These are phyloP conservation scores for Acacia concinna DNA, from an alignment of 331 rosid species.

Conservation along the genomic window DNA sequence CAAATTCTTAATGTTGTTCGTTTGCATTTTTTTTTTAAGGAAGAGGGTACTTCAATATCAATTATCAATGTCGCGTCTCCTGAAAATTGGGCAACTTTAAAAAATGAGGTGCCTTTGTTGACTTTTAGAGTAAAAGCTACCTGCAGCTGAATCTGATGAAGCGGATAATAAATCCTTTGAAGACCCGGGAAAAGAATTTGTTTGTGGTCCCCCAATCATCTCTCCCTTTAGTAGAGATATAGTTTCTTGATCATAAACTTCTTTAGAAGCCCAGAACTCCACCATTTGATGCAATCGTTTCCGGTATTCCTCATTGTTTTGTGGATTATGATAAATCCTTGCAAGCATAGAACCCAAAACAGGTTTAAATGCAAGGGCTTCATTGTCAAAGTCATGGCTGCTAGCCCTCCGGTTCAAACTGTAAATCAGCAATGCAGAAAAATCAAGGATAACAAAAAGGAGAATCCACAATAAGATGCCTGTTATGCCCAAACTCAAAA, in stretches of 20 bases:
- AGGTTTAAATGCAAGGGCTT: conserved; percentile 80
- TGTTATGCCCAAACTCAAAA: not conserved
- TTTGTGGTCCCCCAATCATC: conserved; percentile 73
- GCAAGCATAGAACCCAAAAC: conserved; percentile 92
- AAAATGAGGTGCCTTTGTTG: not conserved
- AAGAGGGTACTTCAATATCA: conserved; percentile 14
- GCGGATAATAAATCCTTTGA: conserved; percentile 56
- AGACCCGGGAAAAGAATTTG: conserved; percentile 60
- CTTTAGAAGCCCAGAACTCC: conserved; percentile 92
- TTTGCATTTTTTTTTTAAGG: not conserved
- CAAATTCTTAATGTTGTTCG: not conserved
- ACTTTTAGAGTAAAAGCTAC: conserved; percentile 40
- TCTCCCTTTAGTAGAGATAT: conserved; percentile 69
- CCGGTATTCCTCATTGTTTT: conserved; percentile 80
- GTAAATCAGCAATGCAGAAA: conserved; percentile 32
- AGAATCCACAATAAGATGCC: conserved; percentile 18
- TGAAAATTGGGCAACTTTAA: conserved; percentile 11
- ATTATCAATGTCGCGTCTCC: not conserved
- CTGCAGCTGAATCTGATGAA: conserved; percentile 62
- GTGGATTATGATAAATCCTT: conserved; percentile 89
- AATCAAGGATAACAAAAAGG: conserved; percentile 26
- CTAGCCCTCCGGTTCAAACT: conserved; percentile 67
- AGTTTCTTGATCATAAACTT: conserved; percentile 73
- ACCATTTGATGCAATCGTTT: conserved; percentile 81
- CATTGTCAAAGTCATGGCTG: conserved; percentile 67